Base-by-base conservation (phyloP, 148 eudicot genomes). In the Dysphania ambrosioides region DNA sequence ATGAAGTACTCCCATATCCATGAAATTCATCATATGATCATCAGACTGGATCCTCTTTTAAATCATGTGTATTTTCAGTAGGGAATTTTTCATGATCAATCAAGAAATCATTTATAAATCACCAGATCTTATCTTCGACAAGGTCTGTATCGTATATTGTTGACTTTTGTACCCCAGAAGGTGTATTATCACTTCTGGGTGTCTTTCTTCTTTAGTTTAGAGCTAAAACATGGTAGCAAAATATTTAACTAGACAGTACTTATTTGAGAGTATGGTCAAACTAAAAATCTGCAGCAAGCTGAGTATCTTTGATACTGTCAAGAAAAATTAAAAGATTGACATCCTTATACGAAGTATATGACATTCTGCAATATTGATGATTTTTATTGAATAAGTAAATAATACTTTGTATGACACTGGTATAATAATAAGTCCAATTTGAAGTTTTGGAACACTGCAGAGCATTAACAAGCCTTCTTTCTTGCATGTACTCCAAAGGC, bases 11-110 rank as follows among this genome's bases (percentile, higher is more conserved):
- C 53, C n/a, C 68, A 35, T 42, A 34, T 24, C 2, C 38, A 27
- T 68, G 35, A 38, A 72, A 36, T 62, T 49, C 40, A 36, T 30
- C 8, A 44, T 49, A 51, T 49, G n/a, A 31, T 70, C 72, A 32
- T 19, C 16, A 47, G 4, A 47, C 4, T 47, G 53, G 53, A 47
- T 47, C 53, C 16, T 11, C 18, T 15, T 16, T 47, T 47, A 2
- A 47, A 47, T 47, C 40, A 36, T 36, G 40, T 13, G 18, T 21
- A 47, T 47, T 47, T 47, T 47, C 53, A 47, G 53, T 36, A 36
- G 40, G 40, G 40, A 36, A 36, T 4, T 4, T 36, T 36, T 36
- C 40, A 36, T 4, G 40, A 36, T n/a, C n/a, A n/a, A n/a, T n/a
- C n/a, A n/a, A n/a, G n/a, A n/a, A n/a, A n/a, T n/a, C n/a, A n/a